Evolutionary conservation across 2,329 filamentous ascomycete species (phyloP).

Genomic region (Monilinia laxa): DNA sequence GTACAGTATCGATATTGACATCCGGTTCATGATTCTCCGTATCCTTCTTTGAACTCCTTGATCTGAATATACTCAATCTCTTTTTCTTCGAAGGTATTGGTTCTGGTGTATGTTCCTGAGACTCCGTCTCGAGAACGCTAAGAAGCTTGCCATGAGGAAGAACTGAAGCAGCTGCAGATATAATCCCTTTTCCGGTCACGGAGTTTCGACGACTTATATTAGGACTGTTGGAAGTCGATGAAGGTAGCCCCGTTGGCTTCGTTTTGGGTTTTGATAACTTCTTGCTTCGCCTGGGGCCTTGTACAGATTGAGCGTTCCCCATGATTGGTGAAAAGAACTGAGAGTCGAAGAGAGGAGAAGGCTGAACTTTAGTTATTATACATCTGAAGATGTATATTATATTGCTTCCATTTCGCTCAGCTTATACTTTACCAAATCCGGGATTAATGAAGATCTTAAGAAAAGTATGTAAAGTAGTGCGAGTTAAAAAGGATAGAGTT

Average conservation of each 20-base stretch:
- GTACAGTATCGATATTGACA: background rate
- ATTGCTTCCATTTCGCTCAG: constrained; percentile 23
- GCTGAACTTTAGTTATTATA: constrained; percentile 14
- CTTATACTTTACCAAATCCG: constrained; percentile 10
- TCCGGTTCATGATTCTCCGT: background rate
- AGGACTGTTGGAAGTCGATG: constrained; percentile 26
- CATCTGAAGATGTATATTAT: constrained; percentile 19
- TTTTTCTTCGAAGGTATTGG: constrained; percentile 25
- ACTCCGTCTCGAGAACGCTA: constrained; percentile 12
- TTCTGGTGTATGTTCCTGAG: background rate
- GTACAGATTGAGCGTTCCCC: constrained; percentile 37
- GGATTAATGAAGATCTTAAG: constrained; percentile 9
- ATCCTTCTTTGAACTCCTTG: constrained; percentile 18
- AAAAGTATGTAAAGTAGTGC: constrained; percentile 9
- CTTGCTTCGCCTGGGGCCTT: constrained; percentile 28
- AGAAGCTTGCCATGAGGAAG: constrained; percentile 12
- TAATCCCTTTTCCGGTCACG: constrained; percentile 24
- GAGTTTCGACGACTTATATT: constrained; percentile 33
- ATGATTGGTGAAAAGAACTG: constrained; percentile 27
- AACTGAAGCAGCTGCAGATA: constrained; percentile 1
- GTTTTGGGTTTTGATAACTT: constrained; percentile 40
- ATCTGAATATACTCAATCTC: constrained; percentile 20
- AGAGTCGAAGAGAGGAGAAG: constrained; percentile 21
- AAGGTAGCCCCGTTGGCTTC: constrained; percentile 31
- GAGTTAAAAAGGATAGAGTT: background rate